Percentiles rank a stretch among this genome's conserved stretches.
Evolutionary conservation across 805 yeast species (phyloP).

Genomic region (Saturnispora galanensis): DNA sequence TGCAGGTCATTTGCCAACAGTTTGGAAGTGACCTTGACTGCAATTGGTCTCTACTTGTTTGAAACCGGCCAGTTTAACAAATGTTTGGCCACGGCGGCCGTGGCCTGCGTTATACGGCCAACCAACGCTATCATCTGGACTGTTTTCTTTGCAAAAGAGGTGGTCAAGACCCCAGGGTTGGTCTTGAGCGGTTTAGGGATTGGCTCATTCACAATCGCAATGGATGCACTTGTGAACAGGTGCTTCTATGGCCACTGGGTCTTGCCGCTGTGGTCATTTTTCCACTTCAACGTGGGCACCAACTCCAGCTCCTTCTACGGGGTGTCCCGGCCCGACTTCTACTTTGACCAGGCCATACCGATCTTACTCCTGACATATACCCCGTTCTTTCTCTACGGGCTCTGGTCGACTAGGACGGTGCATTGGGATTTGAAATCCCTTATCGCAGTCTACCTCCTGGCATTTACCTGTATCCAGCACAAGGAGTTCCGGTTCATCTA

Average conservation of each 20-base stretch:
- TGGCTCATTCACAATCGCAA: slow-evolving; percentile 19
- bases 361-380: slow-evolving; percentile 54
- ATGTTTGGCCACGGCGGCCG: slow-evolving; percentile 40
- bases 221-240: slow-evolving; percentile 44
- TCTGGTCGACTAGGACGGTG: slow-evolving; percentile 9
- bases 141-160: slow-evolving; percentile 37
- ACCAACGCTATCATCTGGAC: slow-evolving; percentile 77
- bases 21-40: slow-evolving; percentile 64
- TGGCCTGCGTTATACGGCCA: slow-evolving; percentile 71
- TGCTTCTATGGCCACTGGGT: slow-evolving; percentile 46
- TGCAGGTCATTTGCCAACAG: slow-evolving; percentile 84
- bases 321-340: slow-evolving; percentile 73
- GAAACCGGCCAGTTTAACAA: slow-evolving; percentile 19
- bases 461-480: slow-evolving; percentile 63
- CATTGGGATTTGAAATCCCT: slow-evolving; percentile 20
- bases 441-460: slow-evolving; percentile 33
- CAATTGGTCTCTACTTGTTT: slow-evolving; percentile 59
- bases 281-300: slow-evolving; percentile 67
- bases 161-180: slow-evolving; percentile 10
- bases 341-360: slow-evolving; percentile 75
- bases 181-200: slow-evolving; percentile 7
- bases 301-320: slow-evolving; percentile 81
- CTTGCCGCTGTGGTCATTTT: slow-evolving; percentile 59
- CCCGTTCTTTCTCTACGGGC: slow-evolving; percentile 49
- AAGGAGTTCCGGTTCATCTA: slow-evolving; percentile 88